Evolutionary conservation across 805 yeast genomes (phyloP), one percentile per base, ranked within the genome.

Genomic region (Jamesozyma spencerorum): DNA sequence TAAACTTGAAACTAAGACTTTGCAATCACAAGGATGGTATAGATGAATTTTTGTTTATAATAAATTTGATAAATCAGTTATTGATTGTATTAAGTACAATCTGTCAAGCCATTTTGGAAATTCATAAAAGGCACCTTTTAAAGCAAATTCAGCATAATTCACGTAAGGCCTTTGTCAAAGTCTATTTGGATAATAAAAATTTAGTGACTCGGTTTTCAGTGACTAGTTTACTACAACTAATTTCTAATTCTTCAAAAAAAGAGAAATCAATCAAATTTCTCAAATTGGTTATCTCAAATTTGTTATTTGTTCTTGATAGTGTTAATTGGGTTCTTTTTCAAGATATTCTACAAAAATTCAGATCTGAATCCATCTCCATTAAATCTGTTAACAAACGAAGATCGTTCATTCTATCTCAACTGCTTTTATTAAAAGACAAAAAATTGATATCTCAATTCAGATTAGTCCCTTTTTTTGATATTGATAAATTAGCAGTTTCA

Each of bases 371-470:
- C 26, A 6, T 22, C 10, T 31, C 31, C 20, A 18, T 27, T 5
- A 22, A 27, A 13, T 33, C 38, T 20, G 29, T 46, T 31, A 29
- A 22, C n/a, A 42, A 26, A 27, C 37, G 37, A 22, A 44, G 51
- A 26, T 19, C 42, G 18, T 39, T 46, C 28, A 44, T 53, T 3
- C 53, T 50, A 27, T 33, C 51, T 13, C 43, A 42, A 2, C 31
- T 54, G n/a, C 34, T 56, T 17, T 40, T 49, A 11, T 29, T 47
- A 8, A 43, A 49, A 3, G 54, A 56, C 31, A 22, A 39, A 20
- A 46, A 46, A 22, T 34, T 54, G 15, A 44, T 47, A 17, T 35
- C 55, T 2, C 40, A 44, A 18, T 50, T 53, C 34, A 48, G 51
- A 18, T 38, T 44, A 28, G 39, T 42, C 12, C 31, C 29, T 2